A percentile compares a stretch with the other conserved stretches of the same genome.
phyloP scores from a whole-genome alignment of 225 moss, liverwort and hornwort genomes.

The Lunularia cruciata region DNA sequence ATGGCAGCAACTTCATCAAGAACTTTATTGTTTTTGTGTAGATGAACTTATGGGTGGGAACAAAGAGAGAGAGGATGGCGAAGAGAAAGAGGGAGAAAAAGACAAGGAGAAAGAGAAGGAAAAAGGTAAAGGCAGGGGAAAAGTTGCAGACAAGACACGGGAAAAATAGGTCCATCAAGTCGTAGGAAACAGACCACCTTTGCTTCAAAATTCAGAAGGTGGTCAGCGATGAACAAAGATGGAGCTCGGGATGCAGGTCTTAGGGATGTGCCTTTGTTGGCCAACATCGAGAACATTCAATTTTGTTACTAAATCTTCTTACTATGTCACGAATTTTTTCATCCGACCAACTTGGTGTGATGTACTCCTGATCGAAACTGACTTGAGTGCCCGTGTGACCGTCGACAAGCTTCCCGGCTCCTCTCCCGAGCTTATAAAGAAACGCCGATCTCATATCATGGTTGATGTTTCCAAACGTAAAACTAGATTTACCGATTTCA shows the following conservation, averaged over 20 bases:
- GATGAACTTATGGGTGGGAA: slow-evolving; percentile 95
- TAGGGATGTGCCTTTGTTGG: slow-evolving; percentile 30
- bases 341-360: neutral
- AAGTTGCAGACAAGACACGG: slow-evolving; percentile 59
- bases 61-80: slow-evolving; percentile 81
- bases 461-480: too few relatives aligned
- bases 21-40: slow-evolving; percentile 93
- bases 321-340: neutral
- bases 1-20: slow-evolving; percentile 98
- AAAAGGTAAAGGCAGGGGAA: slow-evolving; percentile 69
- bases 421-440: too few relatives aligned
- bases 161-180: slow-evolving; percentile 38
- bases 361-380: too few relatives aligned
- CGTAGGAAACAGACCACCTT: slow-evolving; percentile 6
- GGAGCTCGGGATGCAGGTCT: slow-evolving; percentile 25
- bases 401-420: too few relatives aligned
- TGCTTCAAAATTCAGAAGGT: neutral
- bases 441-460: too few relatives aligned
- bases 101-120: slow-evolving; percentile 82
- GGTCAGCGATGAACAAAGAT: neutral
- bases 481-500: too few relatives aligned
- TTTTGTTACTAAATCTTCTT: slow-evolving; percentile 25
- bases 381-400: too few relatives aligned
- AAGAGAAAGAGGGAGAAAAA: slow-evolving; percentile 71
- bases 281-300: slow-evolving; percentile 32